These are phyloP conservation scores for Tolypocladium album DNA, from an alignment of 2,329 filamentous ascomycete genomes.

Conservation along the genomic window DNA sequence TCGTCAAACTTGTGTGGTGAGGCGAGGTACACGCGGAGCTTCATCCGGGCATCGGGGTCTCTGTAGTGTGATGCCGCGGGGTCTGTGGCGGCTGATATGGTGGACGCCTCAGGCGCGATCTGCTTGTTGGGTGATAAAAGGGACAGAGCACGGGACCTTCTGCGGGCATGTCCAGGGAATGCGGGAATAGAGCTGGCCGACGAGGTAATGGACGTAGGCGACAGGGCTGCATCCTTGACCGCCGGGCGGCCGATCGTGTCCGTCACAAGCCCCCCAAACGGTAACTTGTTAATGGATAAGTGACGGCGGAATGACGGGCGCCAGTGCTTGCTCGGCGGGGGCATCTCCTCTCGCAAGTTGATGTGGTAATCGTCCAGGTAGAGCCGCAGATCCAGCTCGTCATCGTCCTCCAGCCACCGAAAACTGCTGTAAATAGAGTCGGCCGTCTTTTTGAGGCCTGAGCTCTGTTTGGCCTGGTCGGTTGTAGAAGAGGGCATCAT, in stretches of 20 bases:
- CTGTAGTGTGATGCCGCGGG: conserved; percentile 73
- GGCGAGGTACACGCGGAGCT: conserved; percentile 74
- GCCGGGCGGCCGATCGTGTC: conserved; percentile 36
- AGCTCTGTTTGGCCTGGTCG: conserved; percentile 7
- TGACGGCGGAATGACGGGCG: conserved; percentile 58
- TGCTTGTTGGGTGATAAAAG: conserved; percentile 39
- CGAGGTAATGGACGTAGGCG: conserved; percentile 13
- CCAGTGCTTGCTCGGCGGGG: conserved; percentile 30
- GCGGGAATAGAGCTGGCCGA: conserved; percentile 10
- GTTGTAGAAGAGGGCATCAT: conserved; percentile 14
- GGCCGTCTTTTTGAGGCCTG: conserved; percentile 21
- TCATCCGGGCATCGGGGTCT: conserved; percentile 78
- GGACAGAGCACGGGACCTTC: conserved; percentile 44
- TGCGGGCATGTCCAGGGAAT: conserved; percentile 27
- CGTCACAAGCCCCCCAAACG: conserved; percentile 44
- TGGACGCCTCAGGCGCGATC: conserved; percentile 9
- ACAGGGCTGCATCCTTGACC: conserved; percentile 27
- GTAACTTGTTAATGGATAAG: conserved; percentile 58
- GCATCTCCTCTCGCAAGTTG: conserved; percentile 43
- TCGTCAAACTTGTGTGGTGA: conserved; percentile 95
- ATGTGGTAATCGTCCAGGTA: conserved; percentile 61
- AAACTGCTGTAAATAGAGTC: conserved; percentile 57
- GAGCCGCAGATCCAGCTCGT: conserved; percentile 57
- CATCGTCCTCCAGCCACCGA: conserved; percentile 63
- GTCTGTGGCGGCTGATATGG: conserved; percentile 39